Conservation (phyloP, 176 grass and related monocot species). For the Carex cristatella region DNA sequence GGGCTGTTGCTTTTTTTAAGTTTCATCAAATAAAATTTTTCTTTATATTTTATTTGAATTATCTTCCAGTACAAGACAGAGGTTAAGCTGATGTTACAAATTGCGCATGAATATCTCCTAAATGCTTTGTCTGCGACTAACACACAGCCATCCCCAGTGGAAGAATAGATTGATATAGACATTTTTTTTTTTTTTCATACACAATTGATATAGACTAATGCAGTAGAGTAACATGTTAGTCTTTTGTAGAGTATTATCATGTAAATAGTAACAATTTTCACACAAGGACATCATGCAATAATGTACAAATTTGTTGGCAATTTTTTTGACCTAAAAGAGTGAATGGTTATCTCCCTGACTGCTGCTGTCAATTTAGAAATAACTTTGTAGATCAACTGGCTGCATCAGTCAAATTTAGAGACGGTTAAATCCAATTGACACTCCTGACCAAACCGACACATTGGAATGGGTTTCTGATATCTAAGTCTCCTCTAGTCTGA, state of each 20-base stretch:
- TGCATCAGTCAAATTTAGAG: too few species aligned
- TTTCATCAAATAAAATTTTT: neutral
- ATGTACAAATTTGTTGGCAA: slow-evolving; percentile 3
- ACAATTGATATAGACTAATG: neutral
- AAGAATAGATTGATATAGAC: slow-evolving; percentile 10
- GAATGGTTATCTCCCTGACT: too few species aligned
- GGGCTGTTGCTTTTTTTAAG: neutral
- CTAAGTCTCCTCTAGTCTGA: too few species aligned
- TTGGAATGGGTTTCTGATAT: too few species aligned
- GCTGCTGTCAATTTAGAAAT: too few species aligned
- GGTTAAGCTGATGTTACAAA: slow-evolving; percentile 56
- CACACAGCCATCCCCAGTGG: neutral
- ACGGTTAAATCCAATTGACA: too few species aligned
- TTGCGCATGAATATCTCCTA: slow-evolving; percentile 48
- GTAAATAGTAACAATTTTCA: slow-evolving; percentile 20
- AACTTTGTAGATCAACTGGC: too few species aligned
- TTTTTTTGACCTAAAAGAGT: too few species aligned
- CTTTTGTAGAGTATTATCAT: neutral
- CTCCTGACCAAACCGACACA: too few species aligned
- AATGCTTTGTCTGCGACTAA: slow-evolving; percentile 34
- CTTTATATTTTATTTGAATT: neutral
- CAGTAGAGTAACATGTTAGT: neutral
- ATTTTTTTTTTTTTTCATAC: slow-evolving; percentile 27
- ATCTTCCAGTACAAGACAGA: slow-evolving; percentile 74
- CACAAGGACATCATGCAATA: slow-evolving; percentile 14